Evolutionary conservation across 1,284 basidiomycete genomes (phyloP).

Genomic region (Sutorius eximius): DNA sequence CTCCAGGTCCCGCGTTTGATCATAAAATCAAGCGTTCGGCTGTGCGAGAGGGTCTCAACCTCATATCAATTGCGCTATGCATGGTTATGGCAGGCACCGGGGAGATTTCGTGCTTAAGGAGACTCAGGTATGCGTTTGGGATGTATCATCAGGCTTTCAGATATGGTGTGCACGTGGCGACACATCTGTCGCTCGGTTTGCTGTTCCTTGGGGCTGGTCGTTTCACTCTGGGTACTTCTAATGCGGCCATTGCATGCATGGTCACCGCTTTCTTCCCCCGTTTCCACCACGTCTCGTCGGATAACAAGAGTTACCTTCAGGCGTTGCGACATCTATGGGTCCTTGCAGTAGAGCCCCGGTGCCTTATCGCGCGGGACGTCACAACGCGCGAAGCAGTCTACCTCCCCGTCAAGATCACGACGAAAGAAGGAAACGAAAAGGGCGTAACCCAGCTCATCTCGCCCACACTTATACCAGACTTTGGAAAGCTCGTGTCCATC

Average conservation of each 20-base stretch:
- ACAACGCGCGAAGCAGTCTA: slow-evolving; percentile 89
- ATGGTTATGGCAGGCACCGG: slow-evolving; percentile 98
- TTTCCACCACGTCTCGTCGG: slow-evolving; percentile 74
- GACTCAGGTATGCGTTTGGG: slow-evolving; percentile 91
- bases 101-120: slow-evolving; percentile 85
- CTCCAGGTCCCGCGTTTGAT: slow-evolving; percentile 73
- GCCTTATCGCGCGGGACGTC: slow-evolving; percentile 87
- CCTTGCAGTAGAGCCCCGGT: slow-evolving; percentile 90
- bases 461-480: slow-evolving; percentile 88
- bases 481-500: slow-evolving; percentile 77
- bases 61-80: slow-evolving; percentile 82
- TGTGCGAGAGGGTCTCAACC: slow-evolving; percentile 85
- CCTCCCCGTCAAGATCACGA: slow-evolving; percentile 84
- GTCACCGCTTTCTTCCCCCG: slow-evolving; percentile 90
- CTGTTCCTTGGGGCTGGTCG: slow-evolving; percentile 94
- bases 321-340: slow-evolving; percentile 96
- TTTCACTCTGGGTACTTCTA: slow-evolving; percentile 89
- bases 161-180: slow-evolving; percentile 90
- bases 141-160: slow-evolving; percentile 79
- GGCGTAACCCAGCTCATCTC: slow-evolving; percentile 79
- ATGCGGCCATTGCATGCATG: slow-evolving; percentile 89
- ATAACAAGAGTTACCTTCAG: slow-evolving; percentile 92
- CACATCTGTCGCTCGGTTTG: slow-evolving; percentile 88
- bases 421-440: slow-evolving; percentile 59
- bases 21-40: slow-evolving; percentile 83